These are phyloP conservation scores for Saprolegnia parasitica DNA, from an alignment of 352 stramenopile species.

Conservation along the genomic window DNA sequence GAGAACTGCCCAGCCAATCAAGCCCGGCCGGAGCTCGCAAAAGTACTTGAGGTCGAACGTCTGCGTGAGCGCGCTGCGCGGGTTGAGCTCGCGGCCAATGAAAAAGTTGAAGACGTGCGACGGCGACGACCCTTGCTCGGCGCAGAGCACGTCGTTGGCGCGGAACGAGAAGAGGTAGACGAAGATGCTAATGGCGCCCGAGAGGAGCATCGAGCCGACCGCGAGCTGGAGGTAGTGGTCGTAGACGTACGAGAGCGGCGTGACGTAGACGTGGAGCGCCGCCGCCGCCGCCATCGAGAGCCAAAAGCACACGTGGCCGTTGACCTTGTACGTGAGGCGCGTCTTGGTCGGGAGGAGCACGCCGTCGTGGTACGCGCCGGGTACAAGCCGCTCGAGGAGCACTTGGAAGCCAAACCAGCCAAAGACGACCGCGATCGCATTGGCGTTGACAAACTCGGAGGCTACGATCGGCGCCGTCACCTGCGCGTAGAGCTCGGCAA, in stretches of 20 bases:
- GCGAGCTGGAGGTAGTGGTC: conserved; percentile 55
- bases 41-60: conserved; percentile 88
- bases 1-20: conserved; percentile 71
- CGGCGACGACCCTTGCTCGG: conserved; percentile 59
- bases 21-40: conserved; percentile 84
- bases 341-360: conserved; percentile 41
- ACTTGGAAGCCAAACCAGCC: conserved; percentile 80
- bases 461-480: conserved; percentile 29
- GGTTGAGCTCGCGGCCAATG: conserved; percentile 89
- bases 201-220: conserved; percentile 52
- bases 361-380: conserved; percentile 53
- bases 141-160: conserved; percentile 48
- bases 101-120: conserved; percentile 89
- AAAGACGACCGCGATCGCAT: conserved; percentile 36
- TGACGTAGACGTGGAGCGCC: conserved; percentile 27
- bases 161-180: conserved; percentile 64
- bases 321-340: conserved; percentile 69
- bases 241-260: conserved; percentile 37
- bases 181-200: conserved; percentile 47
- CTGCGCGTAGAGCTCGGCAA: conserved; percentile 25
- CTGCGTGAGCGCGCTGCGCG: conserved; percentile 35
- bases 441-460: conserved; percentile 29
- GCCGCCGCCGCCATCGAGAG: conserved; percentile 44
- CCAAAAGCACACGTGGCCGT: conserved; percentile 83
- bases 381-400: conserved; percentile 65